phyloP scores from a whole-genome alignment of 2,329 filamentous ascomycete species.

The Malbranchea cinnamomea region DNA sequence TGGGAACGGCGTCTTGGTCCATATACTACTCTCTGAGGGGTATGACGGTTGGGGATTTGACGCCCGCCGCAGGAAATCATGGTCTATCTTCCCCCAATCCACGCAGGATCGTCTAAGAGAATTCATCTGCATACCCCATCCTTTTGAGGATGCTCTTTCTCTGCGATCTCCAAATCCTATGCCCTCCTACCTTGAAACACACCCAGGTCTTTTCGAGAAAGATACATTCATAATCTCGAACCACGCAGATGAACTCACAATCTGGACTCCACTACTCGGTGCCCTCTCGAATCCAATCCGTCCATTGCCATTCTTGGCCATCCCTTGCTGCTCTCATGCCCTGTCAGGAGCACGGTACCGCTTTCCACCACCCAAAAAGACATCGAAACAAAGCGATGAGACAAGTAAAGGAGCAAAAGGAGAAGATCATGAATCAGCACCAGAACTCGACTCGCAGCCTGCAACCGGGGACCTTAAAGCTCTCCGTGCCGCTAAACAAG shows the following conservation, averaged over 20 bases:
- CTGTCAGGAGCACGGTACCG: constrained; percentile 63
- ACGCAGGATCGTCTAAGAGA: constrained; percentile 40
- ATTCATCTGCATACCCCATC: constrained; percentile 44
- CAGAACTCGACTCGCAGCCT: constrained; percentile 14
- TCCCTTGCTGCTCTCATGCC: constrained; percentile 88
- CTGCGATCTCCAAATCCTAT: constrained; percentile 5
- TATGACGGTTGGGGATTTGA: constrained; percentile 86
- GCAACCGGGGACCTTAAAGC: constrained; percentile 26
- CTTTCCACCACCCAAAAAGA: constrained; percentile 19
- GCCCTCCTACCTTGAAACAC: constrained; percentile 11
- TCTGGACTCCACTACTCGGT: constrained; percentile 86
- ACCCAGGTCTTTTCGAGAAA: constrained; percentile 49
- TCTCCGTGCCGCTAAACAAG: constrained; percentile 22
- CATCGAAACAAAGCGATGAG: constrained; percentile 4
- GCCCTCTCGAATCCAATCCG: constrained; percentile 40
- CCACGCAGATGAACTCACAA: constrained; percentile 88
- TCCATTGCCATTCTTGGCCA: constrained; percentile 69
- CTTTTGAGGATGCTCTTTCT: constrained; percentile 22
- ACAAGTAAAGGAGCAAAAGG: constrained; percentile 2
- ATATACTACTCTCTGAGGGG: constrained; percentile 66
- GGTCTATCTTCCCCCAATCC: constrained; percentile 51
- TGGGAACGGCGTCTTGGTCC: constrained; percentile 80
- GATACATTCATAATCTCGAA: constrained; percentile 92
- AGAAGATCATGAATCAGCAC: background rate
- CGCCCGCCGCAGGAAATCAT: constrained; percentile 70